Conservation (phyloP, 176 grass and related monocot species). For the Ensete ventricosum region DNA sequence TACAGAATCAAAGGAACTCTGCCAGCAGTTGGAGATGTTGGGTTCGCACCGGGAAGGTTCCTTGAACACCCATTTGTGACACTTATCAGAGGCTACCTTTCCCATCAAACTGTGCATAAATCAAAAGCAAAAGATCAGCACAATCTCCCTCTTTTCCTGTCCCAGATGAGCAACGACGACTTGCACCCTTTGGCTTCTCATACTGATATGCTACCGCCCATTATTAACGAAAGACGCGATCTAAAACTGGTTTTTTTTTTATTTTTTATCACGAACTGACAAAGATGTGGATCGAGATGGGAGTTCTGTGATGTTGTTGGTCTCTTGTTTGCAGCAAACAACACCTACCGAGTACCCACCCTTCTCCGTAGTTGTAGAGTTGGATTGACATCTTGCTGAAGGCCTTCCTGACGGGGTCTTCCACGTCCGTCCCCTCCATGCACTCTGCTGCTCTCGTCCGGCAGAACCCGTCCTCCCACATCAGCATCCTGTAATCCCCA, state of each 20-base stretch:
- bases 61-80: slow-evolving; percentile 99
- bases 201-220: no score
- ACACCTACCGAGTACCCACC: slow-evolving; percentile 99
- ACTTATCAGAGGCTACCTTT: slow-evolving; percentile 99
- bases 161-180: no score
- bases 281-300: no score
- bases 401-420: slow-evolving; percentile 80
- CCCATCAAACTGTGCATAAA: slow-evolving; percentile 74
- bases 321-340: not conserved
- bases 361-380: slow-evolving; percentile 99
- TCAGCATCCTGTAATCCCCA: slow-evolving; percentile 60
- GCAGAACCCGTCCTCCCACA: slow-evolving; percentile 99
- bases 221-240: no score
- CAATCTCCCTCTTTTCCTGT: no score
- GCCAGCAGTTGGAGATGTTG: slow-evolving; percentile 98
- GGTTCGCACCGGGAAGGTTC: slow-evolving; percentile 99
- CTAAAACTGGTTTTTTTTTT: no score
- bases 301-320: no score
- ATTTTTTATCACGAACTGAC: no score
- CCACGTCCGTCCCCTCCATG: slow-evolving; percentile 56
- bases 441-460: slow-evolving; percentile 32
- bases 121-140: not conserved
- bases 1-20: slow-evolving; percentile 99
- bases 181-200: no score
- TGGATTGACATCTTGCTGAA: slow-evolving; percentile 99